Conservation (phyloP, 768 basidiomycete genomes). For the Lactarius hengduanensis region DNA sequence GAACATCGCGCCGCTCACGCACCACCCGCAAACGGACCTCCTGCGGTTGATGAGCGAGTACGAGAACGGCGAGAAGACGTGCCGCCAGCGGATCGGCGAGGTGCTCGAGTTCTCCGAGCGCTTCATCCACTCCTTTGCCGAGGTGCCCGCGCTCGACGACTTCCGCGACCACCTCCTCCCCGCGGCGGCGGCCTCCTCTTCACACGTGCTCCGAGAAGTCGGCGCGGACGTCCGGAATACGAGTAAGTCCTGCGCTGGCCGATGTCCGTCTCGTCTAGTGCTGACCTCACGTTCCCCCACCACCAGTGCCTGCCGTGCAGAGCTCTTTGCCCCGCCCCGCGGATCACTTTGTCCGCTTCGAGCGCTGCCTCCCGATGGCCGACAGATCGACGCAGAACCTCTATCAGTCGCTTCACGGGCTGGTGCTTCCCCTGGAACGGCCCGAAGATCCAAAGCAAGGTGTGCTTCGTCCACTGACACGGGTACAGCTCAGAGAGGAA, state of each 20-base stretch:
- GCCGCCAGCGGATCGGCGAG: conserved; percentile 5
- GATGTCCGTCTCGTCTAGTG: not conserved
- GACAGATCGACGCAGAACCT: conserved; percentile 8
- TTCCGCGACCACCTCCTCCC: conserved; percentile 19
- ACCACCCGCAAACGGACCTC: conserved; percentile 6
- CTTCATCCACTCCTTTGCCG: conserved; percentile 12
- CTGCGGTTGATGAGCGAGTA: conserved; percentile 19
- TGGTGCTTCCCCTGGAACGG: conserved; percentile 14
- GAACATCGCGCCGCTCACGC: conserved; percentile 8
- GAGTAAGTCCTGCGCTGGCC: not conserved
- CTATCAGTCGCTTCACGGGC: conserved; percentile 3
- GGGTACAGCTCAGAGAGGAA: conserved; percentile 13
- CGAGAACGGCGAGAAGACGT: conserved; percentile 2
- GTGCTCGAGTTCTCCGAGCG: conserved; percentile 17
- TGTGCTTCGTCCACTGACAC: conserved; percentile 9
- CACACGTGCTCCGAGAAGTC: not conserved
- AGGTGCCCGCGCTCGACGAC: conserved; percentile 14
- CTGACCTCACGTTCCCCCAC: not conserved
- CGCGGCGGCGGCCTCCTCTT: conserved; percentile 4
- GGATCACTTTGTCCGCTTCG: not conserved
- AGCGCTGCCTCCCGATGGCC: conserved; percentile 7
- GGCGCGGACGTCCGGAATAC: not conserved
- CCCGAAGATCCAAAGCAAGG: conserved; percentile 14
- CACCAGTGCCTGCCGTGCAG: conserved; percentile 6
- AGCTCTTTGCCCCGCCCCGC: conserved; percentile 1